Evolutionary conservation across 345 rosid species (phyloP).

Genomic region (Populus simonii): DNA sequence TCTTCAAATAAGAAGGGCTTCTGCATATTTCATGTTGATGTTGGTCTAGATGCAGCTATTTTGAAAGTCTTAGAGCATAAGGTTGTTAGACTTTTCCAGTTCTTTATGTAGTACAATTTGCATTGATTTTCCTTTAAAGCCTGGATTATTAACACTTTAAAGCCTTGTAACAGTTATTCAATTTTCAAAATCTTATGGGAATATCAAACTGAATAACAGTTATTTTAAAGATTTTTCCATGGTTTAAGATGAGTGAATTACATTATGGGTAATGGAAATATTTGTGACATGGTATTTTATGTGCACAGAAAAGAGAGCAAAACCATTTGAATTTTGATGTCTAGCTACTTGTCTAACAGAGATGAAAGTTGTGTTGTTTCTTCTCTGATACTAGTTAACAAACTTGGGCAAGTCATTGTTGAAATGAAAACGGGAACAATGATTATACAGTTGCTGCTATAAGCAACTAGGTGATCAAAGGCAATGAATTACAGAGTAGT

Average conservation of each 20-base stretch:
- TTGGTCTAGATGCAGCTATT: constrained; percentile 85
- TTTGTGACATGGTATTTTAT: not conserved
- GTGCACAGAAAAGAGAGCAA: no score
- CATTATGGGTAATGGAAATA: not conserved
- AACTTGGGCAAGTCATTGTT: not conserved
- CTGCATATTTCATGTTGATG: constrained; percentile 69
- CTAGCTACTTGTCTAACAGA: not conserved
- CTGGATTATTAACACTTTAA: not conserved
- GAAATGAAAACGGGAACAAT: not conserved
- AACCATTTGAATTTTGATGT: not conserved
- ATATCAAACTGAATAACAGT: not conserved
- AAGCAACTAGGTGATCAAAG: not conserved
- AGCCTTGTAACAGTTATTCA: not conserved
- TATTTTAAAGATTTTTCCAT: not conserved
- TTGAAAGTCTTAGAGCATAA: constrained; percentile 68
- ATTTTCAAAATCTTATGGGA: not conserved
- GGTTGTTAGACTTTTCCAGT: constrained; percentile 32
- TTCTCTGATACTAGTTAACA: not conserved
- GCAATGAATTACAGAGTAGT: not conserved
- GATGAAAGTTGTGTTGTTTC: no score
- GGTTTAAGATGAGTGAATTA: not conserved
- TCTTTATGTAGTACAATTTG: not conserved
- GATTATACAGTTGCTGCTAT: not conserved
- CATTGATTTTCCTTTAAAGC: no score
- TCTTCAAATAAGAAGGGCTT: constrained; percentile 66